Evolutionary conservation across 2,329 filamentous ascomycete genomes (phyloP).

Genomic region (Waltergamsia citrina): DNA sequence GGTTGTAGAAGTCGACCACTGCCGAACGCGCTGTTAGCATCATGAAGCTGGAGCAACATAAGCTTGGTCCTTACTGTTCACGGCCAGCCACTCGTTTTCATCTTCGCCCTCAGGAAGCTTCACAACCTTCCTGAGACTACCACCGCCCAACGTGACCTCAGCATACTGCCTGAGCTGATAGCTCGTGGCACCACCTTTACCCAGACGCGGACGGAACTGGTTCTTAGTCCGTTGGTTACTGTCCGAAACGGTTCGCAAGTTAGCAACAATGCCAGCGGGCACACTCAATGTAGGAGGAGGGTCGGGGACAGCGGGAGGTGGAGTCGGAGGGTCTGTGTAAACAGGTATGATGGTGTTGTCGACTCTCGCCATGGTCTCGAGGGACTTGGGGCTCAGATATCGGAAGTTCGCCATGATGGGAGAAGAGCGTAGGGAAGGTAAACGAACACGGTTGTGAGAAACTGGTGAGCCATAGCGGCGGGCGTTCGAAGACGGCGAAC

Average conservation of each 20-base stretch:
- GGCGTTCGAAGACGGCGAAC: constrained; percentile 5
- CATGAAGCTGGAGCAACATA: constrained; percentile 15
- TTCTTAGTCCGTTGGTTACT: constrained; percentile 83
- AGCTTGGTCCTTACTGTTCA: constrained; percentile 94
- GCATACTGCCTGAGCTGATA: constrained; percentile 97
- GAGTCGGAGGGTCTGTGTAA: constrained; percentile 13
- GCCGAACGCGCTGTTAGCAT: no score
- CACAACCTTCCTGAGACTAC: constrained; percentile 90
- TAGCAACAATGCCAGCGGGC: constrained; percentile 14
- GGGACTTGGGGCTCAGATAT: constrained; percentile 22
- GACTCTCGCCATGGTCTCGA: constrained; percentile 18
- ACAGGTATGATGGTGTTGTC: constrained; percentile 20
- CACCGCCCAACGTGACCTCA: constrained; percentile 90
- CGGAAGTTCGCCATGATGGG: constrained; percentile 14
- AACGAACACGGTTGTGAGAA: constrained; percentile 33
- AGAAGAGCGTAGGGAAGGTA: constrained; percentile 4
- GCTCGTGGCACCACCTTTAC: constrained; percentile 75
- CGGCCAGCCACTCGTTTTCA: constrained; percentile 94
- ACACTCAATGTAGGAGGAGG: constrained; percentile 1
- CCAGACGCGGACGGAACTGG: constrained; percentile 83
- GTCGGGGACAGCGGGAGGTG: constrained; percentile 3
- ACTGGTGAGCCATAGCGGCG: constrained; percentile 26
- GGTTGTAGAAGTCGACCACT: constrained; percentile 99
- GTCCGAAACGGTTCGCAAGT: constrained; percentile 14
- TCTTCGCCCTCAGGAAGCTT: constrained; percentile 96